Base-by-base conservation (phyloP, 1,284 basidiomycete genomes). In the Trichosporon faecale region DNA sequence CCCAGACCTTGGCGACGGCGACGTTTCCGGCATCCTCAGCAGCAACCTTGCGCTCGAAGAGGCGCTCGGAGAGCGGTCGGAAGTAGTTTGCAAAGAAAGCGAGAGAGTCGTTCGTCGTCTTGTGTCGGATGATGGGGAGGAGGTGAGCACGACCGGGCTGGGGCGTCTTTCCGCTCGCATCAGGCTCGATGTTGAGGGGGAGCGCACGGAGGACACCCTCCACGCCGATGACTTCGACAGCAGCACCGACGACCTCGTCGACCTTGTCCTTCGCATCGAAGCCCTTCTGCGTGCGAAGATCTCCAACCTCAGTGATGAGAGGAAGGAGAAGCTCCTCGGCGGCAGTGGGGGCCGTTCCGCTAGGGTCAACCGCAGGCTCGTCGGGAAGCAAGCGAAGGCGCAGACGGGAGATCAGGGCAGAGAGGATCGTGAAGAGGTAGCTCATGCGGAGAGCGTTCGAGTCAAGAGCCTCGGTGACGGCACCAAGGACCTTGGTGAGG, bases 1-100 rank as follows among this genome's bases (percentile, higher is more conserved):
- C 91, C 91, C 93, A 98, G 63, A 98, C 90, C 84, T 98, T 98
- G 21, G 91, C 92, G 83, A 98, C 95, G 6, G 93, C 89, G 64
- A 86, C 86, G 63, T 90, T 88, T 14, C 88, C 89, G 64, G 89
- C 90, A 3, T 86, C 84, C 72, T 92, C 91, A 0, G 92, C 91
- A 5, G 87, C 88, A 44, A 82, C 89, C 82, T 95, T 91, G 65
- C 93, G 85, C 76, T 93, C 89, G 79, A 98, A 99, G 87, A 99
- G 90, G 49, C 90, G 88, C 82, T 98, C 95, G 49, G 94, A 97
- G 44, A 99, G 85, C 16, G 97, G 95, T 8, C 99, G 91, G 75
- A 99, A 96, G 82, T 93, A 92, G 2, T 88, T 87, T 18, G 94
- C 87, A 79, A 99, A 99, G 84, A 96, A 95, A 0, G 84, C 84